Evolutionary conservation across 148 eudicot genomes (phyloP), one percentile per base, ranked within the genome.

Genomic region (Chenopodium berlandieri): DNA sequence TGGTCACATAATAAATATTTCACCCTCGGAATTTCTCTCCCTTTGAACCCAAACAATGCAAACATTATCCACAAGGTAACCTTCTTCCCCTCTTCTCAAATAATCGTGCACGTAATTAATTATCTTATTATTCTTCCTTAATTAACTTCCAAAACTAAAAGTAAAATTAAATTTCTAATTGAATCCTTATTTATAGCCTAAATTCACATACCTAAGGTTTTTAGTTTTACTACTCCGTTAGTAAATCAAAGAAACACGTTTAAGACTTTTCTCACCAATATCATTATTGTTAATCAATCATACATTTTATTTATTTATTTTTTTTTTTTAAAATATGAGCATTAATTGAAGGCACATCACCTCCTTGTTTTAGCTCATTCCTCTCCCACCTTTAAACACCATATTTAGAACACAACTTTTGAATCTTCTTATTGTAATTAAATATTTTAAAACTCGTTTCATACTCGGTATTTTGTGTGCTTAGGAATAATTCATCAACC

Each of bases 321-420:
- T 4, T 4, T 37, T 4, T 37, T 4, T 37, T 37, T 5, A 37
- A 37, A 37, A 4, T 27, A 6, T 5, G 44, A 16, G 78, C 83
- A 81, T 75, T 81, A 31, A 76, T 22, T 75, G 78, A 78, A 48
- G 83, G 65, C 73, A 40, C 44, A 75, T 27, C 52, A 4, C 60
- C 77, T 25, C 70, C 25, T 71, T 32, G 23, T 50, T 40, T 75
- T 75, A 9, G 44, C 63, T 44, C 65, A 30, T 50, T 31, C 77
- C 62, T 30, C 11, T 6, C 9, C 23, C 0, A 40, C 25, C 75
- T 27, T 13, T 12, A 30, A 68, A 68, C 17, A 68, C 44, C 70
- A 68, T 19, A 14, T 68, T 68, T 12, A 30, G 72, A 11, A 27
- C 20, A 68, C 71, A 27, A 1, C 25, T 27, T 30, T 68, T 68